These are phyloP conservation scores for Adansonia rubrostipa DNA, from an alignment of 441 rosid species.

Conservation along the genomic window DNA sequence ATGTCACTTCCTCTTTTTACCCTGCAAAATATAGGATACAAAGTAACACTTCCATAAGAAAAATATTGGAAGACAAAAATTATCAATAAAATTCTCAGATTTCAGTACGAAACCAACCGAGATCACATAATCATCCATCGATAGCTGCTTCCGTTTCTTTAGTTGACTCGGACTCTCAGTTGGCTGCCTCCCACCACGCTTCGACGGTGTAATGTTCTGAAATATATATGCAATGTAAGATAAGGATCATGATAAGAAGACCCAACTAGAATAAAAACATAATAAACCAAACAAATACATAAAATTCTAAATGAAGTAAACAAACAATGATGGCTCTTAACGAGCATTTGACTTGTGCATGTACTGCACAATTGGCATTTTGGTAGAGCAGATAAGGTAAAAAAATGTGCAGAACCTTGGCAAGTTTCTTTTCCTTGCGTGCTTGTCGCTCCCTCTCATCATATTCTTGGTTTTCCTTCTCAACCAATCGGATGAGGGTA, in stretches of 20 bases:
- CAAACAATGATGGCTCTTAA: not conserved
- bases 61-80: not conserved
- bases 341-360: not conserved
- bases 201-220: conserved; percentile 84
- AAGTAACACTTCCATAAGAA: not conserved
- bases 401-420: conserved; percentile 60
- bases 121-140: conserved; percentile 78
- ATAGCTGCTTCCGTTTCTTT: conserved; percentile 81
- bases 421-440: conserved; percentile 96
- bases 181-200: conserved; percentile 74
- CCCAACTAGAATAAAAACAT: not conserved
- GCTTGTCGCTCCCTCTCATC: conserved; percentile 99
- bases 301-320: not conserved
- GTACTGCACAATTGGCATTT: not conserved
- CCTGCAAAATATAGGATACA: conserved; percentile 47
- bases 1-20: conserved; percentile 78
- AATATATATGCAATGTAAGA: conserved; percentile 7
- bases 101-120: conserved; percentile 49
- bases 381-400: not conserved
- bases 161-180: conserved; percentile 68
- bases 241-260: conserved; percentile 21
- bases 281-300: not conserved
- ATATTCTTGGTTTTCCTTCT: conserved; percentile 97
- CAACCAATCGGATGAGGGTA: conserved; percentile 90
- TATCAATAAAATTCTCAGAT: not conserved